Evolutionary conservation across 768 basidiomycete species (phyloP), one percentile per base, ranked within the genome.

Genomic region (Filobasidium wieringae): DNA sequence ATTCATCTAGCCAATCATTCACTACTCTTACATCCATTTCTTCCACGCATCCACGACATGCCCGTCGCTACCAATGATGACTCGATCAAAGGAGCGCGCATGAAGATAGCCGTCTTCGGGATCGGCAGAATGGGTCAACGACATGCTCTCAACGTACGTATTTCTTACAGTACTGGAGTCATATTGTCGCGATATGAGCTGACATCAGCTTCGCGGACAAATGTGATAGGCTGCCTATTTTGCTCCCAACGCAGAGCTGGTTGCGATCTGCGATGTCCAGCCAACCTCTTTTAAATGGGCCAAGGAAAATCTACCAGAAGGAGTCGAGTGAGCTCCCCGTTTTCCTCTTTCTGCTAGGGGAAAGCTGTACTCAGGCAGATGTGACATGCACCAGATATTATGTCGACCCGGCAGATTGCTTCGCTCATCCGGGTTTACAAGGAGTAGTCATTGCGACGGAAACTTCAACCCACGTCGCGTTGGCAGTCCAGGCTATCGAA

Each of bases 371-470:
- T 4, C 7, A n/a, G 33, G 12, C 40, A 22, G 5, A 22, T 2
- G 11, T 54, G 24, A 24, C 14, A 19, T 58, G 52, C 15, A 34
- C 37, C 53, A 55, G 50, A 27, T n/a, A 24, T 7, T 57, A 43
- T 50, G 29, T 33, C 47, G 41, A 58, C 29, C n/a, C n/a, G n/a
- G n/a, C n/a, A n/a, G n/a, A 64, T 15, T 19, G 56, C 11, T 47
- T 64, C 51, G 33, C 26, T 22, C 27, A 47, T 12, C 34, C 51
- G 7, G 58, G 45, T 1, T 19, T 59, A 4, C 60, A 66, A n/a
- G 65, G 63, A 1, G 58, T 63, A 19, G 22, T 66, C 32, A 64
- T 66, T 27, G 63, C 62, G 3, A 66, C 63, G 30, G 54, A 56
- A 15, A 66, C 65, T 8, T 53, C 57, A 4, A n/a, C 22, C 14